Evolutionary conservation across 805 yeast genomes (phyloP).

Genomic region (Saccharomycopsis javanensis): DNA sequence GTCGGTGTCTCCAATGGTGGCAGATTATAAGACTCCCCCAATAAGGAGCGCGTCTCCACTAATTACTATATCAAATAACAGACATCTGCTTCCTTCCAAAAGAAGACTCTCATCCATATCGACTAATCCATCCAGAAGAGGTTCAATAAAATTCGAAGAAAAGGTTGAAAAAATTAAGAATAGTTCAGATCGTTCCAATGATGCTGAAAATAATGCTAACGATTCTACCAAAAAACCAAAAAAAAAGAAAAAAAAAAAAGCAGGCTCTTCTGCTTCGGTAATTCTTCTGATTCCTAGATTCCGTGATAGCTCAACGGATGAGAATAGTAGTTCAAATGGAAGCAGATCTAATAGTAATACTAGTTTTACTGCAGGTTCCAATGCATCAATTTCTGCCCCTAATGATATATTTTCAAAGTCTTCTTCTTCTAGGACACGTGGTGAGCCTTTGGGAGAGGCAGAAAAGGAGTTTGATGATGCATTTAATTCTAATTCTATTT

Average conservation of each 20-base stretch:
- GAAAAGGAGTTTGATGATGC: not conserved
- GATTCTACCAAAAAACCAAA: not conserved
- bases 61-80: not conserved
- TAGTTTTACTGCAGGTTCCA: not conserved
- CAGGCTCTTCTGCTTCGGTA: not conserved
- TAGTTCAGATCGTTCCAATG: not conserved
- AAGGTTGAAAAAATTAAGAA: not conserved
- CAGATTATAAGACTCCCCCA: too few species aligned
- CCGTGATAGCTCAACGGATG: not conserved
- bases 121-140: not conserved
- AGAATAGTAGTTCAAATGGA: not conserved
- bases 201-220: not conserved
- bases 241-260: not conserved
- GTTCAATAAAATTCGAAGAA: not conserved
- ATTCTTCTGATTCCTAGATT: not conserved
- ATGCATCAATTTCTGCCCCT: not conserved
- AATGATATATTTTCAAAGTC: not conserved
- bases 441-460: not conserved
- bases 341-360: not conserved
- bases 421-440: not conserved
- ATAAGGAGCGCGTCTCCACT: not conserved
- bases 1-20: not conserved
- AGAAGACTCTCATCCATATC: not conserved
- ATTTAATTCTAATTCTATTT: not conserved
- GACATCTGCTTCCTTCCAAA: not conserved